phyloP scores from a whole-genome alignment of 768 basidiomycete species.

The Tylopilus balloui region DNA sequence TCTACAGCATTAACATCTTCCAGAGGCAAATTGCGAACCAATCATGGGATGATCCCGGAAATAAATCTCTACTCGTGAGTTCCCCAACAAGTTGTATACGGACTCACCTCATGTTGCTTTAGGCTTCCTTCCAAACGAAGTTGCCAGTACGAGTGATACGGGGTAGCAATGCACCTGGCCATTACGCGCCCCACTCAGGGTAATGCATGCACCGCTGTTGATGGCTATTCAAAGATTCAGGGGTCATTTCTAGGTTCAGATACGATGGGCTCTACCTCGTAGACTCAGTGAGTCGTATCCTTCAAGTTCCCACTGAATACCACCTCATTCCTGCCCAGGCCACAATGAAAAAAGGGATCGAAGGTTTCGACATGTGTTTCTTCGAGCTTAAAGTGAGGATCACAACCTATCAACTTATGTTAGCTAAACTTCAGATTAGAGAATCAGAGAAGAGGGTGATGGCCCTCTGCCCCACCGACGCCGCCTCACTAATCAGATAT shows the following conservation, averaged over 20 bases:
- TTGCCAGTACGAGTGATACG: slow-evolving; percentile 38
- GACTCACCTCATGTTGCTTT: not conserved
- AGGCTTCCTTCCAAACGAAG: slow-evolving; percentile 29
- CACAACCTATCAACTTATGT: not conserved
- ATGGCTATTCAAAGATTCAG: not conserved
- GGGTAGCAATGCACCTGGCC: slow-evolving; percentile 15
- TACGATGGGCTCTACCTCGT: slow-evolving; percentile 34
- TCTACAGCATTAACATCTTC: not conserved
- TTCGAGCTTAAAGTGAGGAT: slow-evolving; percentile 25
- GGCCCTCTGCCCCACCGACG: not conserved
- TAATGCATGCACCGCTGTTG: slow-evolving; percentile 4
- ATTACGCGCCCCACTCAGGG: slow-evolving; percentile 24
- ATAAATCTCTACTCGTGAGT: slow-evolving; percentile 21
- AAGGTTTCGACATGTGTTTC: slow-evolving; percentile 24
- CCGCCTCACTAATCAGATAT: not conserved
- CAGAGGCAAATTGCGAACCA: slow-evolving; percentile 25
- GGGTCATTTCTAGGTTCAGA: slow-evolving; percentile 21
- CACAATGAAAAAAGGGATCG: slow-evolving; percentile 13
- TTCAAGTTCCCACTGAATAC: not conserved
- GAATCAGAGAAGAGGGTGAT: slow-evolving; percentile 9
- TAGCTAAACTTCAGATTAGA: slow-evolving; percentile 12
- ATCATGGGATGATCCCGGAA: slow-evolving; percentile 15
- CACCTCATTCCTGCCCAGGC: slow-evolving; percentile 14
- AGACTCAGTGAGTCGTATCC: slow-evolving; percentile 16
- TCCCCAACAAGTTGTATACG: not conserved